Percentiles rank a stretch among this genome's conserved stretches.
phyloP scores from a whole-genome alignment of 2,329 filamentous ascomycete species.

The Incumbomyces delicatus region DNA sequence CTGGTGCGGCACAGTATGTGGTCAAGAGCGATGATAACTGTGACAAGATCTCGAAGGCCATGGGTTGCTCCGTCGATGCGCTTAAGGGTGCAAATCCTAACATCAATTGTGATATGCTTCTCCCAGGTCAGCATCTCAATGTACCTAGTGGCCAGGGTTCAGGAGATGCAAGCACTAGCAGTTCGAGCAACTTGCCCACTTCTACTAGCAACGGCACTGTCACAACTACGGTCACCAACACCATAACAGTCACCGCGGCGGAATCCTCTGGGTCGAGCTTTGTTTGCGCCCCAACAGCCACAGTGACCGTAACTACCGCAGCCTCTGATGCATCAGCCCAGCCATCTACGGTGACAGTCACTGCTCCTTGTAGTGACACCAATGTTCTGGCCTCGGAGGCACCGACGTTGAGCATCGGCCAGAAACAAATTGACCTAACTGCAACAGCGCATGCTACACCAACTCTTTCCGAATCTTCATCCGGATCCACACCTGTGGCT shows the following conservation, averaged over 20 bases:
- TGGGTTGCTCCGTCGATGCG: conserved; percentile 13
- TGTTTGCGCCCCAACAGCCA: neutral
- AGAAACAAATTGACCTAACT: no score
- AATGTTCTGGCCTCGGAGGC: neutral
- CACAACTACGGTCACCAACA: conserved; percentile 1
- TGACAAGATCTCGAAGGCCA: conserved; percentile 10
- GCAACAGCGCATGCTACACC: no score
- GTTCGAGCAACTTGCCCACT: neutral
- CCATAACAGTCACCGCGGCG: neutral
- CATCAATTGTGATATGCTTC: conserved; percentile 12
- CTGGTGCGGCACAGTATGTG: conserved; percentile 6
- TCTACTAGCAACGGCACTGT: neutral
- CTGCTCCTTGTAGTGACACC: neutral
- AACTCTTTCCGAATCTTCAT: neutral
- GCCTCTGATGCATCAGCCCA: neutral
- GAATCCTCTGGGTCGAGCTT: neutral
- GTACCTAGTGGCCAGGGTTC: neutral
- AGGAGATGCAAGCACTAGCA: neutral
- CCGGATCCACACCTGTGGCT: neutral
- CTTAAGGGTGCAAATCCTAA: conserved; percentile 13
- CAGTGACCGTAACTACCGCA: conserved; percentile 1
- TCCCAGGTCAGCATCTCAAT: conserved; percentile 1
- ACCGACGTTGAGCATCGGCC: no score
- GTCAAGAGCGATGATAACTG: conserved; percentile 13
- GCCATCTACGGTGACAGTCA: conserved; percentile 1